Base-by-base conservation (phyloP, 495 filamentous ascomycete species). In the Aspergillus ostianus region DNA sequence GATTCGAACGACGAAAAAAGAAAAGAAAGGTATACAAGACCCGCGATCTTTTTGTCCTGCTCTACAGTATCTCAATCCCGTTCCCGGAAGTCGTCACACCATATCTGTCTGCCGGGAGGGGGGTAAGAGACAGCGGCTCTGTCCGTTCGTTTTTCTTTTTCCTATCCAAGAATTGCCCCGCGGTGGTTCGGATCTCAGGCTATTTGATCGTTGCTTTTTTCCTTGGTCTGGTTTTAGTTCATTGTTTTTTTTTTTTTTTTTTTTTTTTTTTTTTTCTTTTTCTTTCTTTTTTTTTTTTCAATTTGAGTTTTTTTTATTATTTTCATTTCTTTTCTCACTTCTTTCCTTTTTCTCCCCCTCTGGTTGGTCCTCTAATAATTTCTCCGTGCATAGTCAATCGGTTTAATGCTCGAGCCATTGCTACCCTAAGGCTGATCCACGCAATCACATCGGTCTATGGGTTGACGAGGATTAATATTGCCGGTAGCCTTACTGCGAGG, bases 51-150 rank as follows among this genome's bases (percentile, higher is more conserved):
- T 32, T 6, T 32, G 6, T 13, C 9, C 5, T 41, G 12, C 36
- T 15, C 13, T 41, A 8, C 36, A 26, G 23, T 26, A 41, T 41
- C 36, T 4, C 36, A 12, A 41, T 41, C 36, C 3, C 8, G 45
- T 54, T 30, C 41, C 36, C 30, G 13, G 30, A 0, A 20, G 52
- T 13, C 45, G 52, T 53, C 29, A 18, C 36, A 46, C 23, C 23
- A 15, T 20, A 54, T 13, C 17, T 30, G 19, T 18, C 20, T 32
- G 29, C 51, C 46, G 12, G 36, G 23, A 26, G 23, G 23, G 23
- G 23, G 23, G 23, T 21, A 47, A 47, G 48, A 62, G 30, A 26
- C 36, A 61, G 65, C 61, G 65, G 65, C 61, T 67, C 61, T 64
- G 53, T 64, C 54, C 53, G 53, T 36, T 17, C 19, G 9, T 36